These are phyloP conservation scores for Blastocrithidia nonstop DNA, from an alignment of 208 protist genomes.

Conservation along the genomic window DNA sequence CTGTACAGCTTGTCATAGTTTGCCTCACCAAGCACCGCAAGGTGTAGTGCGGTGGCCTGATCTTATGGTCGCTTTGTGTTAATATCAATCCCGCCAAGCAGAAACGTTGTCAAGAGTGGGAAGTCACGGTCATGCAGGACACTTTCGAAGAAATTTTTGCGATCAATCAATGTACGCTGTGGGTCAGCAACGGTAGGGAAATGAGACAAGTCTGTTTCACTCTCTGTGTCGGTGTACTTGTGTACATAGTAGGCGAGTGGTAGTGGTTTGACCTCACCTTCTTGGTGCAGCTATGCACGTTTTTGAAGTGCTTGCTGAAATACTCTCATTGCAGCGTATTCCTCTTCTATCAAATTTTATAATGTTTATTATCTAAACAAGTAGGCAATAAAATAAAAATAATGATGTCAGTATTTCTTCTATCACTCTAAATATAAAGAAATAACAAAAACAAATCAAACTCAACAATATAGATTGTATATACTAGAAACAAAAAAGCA, in stretches of 20 bases:
- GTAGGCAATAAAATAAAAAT: too few relatives aligned
- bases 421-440: too few relatives aligned
- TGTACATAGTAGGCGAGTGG: conserved; percentile 36
- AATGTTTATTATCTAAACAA: too few relatives aligned
- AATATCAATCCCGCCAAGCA: conserved; percentile 34
- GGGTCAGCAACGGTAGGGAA: conserved; percentile 5
- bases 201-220: conserved; percentile 1
- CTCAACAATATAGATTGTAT: too few relatives aligned
- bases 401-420: too few relatives aligned
- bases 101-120: conserved; percentile 18
- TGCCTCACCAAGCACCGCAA: conserved; percentile 21
- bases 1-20: too few relatives aligned
- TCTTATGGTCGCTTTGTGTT: conserved; percentile 20
- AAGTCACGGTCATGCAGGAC: conserved; percentile 23
- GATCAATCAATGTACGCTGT: conserved; percentile 11
- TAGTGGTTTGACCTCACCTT: conserved; percentile 13
- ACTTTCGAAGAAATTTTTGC: conserved; percentile 31
- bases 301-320: too few relatives aligned
- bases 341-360: too few relatives aligned
- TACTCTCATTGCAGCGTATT: too few relatives aligned
- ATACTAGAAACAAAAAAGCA: too few relatives aligned
- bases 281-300: too few relatives aligned
- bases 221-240: conserved; percentile 2
- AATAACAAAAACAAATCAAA: too few relatives aligned
- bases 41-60: conserved; percentile 42